Conservation (phyloP, 306 rosid species). For the Comarum palustre region DNA sequence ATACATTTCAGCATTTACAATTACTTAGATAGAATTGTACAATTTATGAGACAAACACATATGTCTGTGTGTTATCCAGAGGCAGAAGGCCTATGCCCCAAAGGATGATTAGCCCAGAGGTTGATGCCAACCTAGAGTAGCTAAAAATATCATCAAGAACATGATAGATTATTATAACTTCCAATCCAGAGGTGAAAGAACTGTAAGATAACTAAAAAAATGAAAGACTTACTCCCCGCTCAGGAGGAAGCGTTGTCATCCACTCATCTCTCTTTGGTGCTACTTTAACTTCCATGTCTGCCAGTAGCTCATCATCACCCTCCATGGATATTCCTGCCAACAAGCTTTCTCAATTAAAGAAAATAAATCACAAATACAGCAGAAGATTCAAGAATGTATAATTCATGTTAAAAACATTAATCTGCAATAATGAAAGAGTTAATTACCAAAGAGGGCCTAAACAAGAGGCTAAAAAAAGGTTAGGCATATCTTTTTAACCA, state of each 20-base stretch:
- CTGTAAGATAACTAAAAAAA: constrained; percentile 6
- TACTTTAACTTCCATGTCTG: constrained; percentile 62
- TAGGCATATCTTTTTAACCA: not conserved
- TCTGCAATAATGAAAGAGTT: not conserved
- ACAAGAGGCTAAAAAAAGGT: not conserved
- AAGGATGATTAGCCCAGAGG: not conserved
- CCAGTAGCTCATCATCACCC: constrained; percentile 91
- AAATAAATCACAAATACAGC: not conserved
- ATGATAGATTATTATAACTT: not conserved
- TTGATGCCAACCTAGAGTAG: not conserved
- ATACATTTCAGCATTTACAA: not conserved
- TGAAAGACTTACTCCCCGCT: constrained; percentile 56
- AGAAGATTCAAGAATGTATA: constrained; percentile 7
- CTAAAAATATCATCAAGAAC: not conserved
- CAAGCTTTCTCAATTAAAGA: constrained; percentile 26
- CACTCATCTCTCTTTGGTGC: constrained; percentile 86
- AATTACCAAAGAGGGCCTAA: not conserved
- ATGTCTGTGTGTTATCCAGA: no score
- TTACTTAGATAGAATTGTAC: not conserved
- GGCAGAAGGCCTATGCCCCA: no score
- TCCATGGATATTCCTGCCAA: constrained; percentile 89
- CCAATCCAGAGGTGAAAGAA: not conserved
- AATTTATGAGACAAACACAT: no score
- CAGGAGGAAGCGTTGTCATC: constrained; percentile 95
- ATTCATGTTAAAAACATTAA: not conserved